phyloP scores from a whole-genome alignment of 2,329 filamentous ascomycete species.

The Orbilia blumenaviensis region DNA sequence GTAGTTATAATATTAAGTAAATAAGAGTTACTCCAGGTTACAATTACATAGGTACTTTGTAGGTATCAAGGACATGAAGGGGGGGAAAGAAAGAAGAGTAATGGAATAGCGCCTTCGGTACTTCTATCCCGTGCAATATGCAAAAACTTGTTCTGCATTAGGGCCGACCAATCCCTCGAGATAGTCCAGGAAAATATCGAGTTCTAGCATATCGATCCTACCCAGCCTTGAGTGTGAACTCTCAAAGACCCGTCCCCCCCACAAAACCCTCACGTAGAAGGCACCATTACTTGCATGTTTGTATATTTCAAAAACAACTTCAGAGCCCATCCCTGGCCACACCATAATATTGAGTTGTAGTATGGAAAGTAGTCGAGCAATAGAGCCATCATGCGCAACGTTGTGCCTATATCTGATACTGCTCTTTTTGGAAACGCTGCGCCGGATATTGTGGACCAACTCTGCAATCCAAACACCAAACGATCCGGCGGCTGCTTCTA shows the following conservation, averaged over 20 bases:
- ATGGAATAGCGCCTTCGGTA: too few species aligned
- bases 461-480: slow-evolving; percentile 80
- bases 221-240: slow-evolving; percentile 71
- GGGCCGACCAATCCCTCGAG: slow-evolving; percentile 75
- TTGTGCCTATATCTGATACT: slow-evolving; percentile 74
- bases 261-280: slow-evolving; percentile 74
- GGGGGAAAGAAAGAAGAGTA: too few species aligned
- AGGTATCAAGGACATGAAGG: too few species aligned
- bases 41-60: too few species aligned
- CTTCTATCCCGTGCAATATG: slow-evolving; percentile 1
- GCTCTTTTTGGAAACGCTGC: slow-evolving; percentile 62
- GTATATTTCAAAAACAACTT: slow-evolving; percentile 80
- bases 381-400: slow-evolving; percentile 79
- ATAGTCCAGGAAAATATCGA: slow-evolving; percentile 73
- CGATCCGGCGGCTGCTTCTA: slow-evolving; percentile 70
- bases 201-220: slow-evolving; percentile 74
- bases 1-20: too few species aligned
- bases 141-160: neutral
- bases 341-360: slow-evolving; percentile 79
- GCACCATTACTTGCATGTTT: slow-evolving; percentile 59
- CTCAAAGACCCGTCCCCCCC: slow-evolving; percentile 72
- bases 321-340: slow-evolving; percentile 84
- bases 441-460: slow-evolving; percentile 72
- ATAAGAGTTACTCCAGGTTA: too few species aligned
- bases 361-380: slow-evolving; percentile 73